Base-by-base conservation (phyloP, 2,329 filamentous ascomycete species). In the Erysiphe pulchra region DNA sequence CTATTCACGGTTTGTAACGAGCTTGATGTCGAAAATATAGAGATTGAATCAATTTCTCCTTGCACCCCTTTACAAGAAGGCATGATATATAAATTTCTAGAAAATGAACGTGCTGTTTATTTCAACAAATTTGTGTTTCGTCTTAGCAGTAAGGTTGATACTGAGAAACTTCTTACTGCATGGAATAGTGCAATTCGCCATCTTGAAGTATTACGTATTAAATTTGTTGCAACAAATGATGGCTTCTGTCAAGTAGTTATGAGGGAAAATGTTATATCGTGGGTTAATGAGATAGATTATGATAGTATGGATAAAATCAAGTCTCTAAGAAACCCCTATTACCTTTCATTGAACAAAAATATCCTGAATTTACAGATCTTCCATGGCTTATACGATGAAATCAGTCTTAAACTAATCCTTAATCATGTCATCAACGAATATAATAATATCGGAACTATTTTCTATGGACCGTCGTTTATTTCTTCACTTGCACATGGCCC, bases 61-160 rank as follows among this genome's bases (percentile, higher is more conserved):
- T 93, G 86, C 56, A 92, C 86, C 0, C 72, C 85, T 0, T 63
- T 93, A 1, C 86, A 94, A 55, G 75, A 87, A 57, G 86, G 85
- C 0, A 87, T 94, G 64, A 73, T 93, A 44, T 78, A 79, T 6
- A 70, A 75, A 43, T 77, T 75, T 20, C 57, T 80, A 34, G 69
- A 73, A 10, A 73, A 64, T 16, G 61, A 67, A 0, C 57, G 63
- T 0, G 65, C 67, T 0, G 61, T 79, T 0, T 94, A 94, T 56
- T 92, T 87, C 59, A 85, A 85, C 47, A 65, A 67, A 0, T 92
- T 94, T 55, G 61, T 60, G 0, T 74, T 87, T 39, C 52, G 62
- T 0, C 59, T 92, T 0, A 47, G 58, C 0, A 47, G 59, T 0
- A 49, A 57, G 0, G 55, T 72, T 5, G 65, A 73, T n/a, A 34